These are phyloP conservation scores for Discostella pseudostelligera DNA, from an alignment of 108 stramenopile species.

Conservation along the genomic window DNA sequence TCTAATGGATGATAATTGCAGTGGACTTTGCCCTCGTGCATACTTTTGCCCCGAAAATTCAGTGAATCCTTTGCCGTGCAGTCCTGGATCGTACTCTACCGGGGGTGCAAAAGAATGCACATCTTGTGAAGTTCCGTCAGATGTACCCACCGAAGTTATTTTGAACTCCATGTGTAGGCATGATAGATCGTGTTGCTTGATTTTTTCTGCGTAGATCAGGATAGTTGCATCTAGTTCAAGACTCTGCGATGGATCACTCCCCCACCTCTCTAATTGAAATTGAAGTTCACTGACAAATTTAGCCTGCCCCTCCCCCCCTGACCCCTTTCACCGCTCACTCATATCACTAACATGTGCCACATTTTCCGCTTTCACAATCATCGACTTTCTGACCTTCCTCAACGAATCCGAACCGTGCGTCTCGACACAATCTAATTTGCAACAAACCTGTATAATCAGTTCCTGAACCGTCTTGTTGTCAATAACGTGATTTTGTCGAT, in stretches of 20 bases:
- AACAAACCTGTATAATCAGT: conserved; percentile 59
- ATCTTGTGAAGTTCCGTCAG: conserved; percentile 40
- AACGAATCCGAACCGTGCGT: conserved; percentile 53
- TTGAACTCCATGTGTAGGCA: conserved; percentile 36
- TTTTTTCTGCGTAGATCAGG: conserved; percentile 21
- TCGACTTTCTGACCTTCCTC: conserved; percentile 48
- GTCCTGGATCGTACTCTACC: conserved; percentile 41
- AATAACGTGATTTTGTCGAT: conserved; percentile 12
- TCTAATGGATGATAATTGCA: conserved; percentile 12
- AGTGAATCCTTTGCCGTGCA: conserved; percentile 28
- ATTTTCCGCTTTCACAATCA: conserved; percentile 52
- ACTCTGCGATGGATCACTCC: no score
- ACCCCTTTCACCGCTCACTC: background rate
- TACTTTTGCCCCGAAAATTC: conserved; percentile 43
- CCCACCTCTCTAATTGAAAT: background rate
- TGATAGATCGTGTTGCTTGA: conserved; percentile 43
- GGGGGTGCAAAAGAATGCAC: conserved; percentile 42
- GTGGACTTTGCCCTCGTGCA: conserved; percentile 31
- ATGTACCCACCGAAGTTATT: conserved; percentile 24
- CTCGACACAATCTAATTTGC: conserved; percentile 61
- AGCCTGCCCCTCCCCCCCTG: background rate
- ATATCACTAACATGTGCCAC: conserved; percentile 31
- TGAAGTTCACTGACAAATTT: no score
- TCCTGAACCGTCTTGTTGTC: conserved; percentile 43
- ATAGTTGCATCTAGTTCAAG: background rate